phyloP scores from a whole-genome alignment of 805 yeast species.

The Tetrapisispora fleetii region DNA sequence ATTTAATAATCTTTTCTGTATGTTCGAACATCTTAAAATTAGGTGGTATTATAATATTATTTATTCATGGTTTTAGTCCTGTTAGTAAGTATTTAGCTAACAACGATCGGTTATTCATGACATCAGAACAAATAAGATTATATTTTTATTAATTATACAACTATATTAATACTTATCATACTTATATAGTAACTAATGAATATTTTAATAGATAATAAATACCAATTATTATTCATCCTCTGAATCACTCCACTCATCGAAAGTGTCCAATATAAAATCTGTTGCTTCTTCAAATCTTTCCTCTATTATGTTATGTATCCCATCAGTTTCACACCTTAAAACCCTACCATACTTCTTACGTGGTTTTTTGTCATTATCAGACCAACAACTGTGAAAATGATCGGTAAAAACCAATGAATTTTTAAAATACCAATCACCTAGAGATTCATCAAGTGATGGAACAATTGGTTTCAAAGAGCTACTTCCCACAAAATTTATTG shows the following conservation, averaged over 20 bases:
- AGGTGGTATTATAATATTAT: too few species aligned
- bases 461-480: constrained; percentile 67
- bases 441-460: constrained; percentile 79
- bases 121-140: not conserved
- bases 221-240: constrained; percentile 7
- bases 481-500: constrained; percentile 59
- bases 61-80: too few species aligned
- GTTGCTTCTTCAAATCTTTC: constrained; percentile 80
- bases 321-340: constrained; percentile 58
- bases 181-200: not conserved
- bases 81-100: too few species aligned
- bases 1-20: too few species aligned
- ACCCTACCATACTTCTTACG: constrained; percentile 90
- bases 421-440: constrained; percentile 85
- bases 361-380: constrained; percentile 56
- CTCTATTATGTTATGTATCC: constrained; percentile 63
- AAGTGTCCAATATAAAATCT: constrained; percentile 71
- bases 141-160: not conserved
- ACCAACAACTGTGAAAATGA: constrained; percentile 74
- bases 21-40: too few species aligned
- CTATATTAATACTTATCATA: not conserved
- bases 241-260: constrained; percentile 54
- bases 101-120: too few species aligned
- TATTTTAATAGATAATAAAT: not conserved
- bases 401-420: constrained; percentile 78